phyloP scores from a whole-genome alignment of 164 flowering plant genomes.

The Pachysandra terminalis region DNA sequence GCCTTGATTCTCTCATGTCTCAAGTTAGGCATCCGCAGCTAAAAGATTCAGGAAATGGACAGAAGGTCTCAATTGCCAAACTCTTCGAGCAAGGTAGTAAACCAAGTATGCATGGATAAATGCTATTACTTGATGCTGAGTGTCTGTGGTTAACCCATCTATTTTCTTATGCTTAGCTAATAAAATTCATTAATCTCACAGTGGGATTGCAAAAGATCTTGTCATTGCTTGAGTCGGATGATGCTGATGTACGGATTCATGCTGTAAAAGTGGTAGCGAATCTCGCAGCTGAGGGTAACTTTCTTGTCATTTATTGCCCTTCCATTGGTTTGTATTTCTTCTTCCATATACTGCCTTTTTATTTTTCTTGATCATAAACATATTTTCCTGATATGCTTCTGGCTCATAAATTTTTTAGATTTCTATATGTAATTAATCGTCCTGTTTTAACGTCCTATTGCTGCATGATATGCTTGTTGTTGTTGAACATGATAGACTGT shows the following conservation, averaged over 20 bases:
- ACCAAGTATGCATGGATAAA: too few relatives aligned
- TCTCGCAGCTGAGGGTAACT: constrained; percentile 91
- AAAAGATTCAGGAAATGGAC: constrained; percentile 62
- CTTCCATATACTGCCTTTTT: not conserved
- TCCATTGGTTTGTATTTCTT: not conserved
- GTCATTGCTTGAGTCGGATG: constrained; percentile 91
- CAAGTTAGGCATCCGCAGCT: constrained; percentile 51
- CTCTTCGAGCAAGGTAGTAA: constrained; percentile 88
- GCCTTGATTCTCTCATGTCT: constrained; percentile 52
- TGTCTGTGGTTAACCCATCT: not conserved
- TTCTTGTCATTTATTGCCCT: too few relatives aligned
- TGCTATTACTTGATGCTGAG: too few relatives aligned
- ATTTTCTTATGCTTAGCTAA: not conserved
- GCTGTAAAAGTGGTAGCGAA: constrained; percentile 99
- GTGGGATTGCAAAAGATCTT: constrained; percentile 97
- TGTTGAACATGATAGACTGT: too few relatives aligned
- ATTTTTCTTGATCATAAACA: not conserved
- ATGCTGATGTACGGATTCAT: constrained; percentile 88
- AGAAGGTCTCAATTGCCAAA: constrained; percentile 76
- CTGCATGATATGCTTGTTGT: too few relatives aligned
- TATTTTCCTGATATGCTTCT: not conserved
- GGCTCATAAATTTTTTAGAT: too few relatives aligned
- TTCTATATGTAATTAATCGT: too few relatives aligned
- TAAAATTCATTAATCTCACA: constrained; percentile 21
- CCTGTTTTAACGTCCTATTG: too few relatives aligned